Evolutionary conservation across 805 yeast genomes (phyloP).

Genomic region (Candida coleopterorum): DNA sequence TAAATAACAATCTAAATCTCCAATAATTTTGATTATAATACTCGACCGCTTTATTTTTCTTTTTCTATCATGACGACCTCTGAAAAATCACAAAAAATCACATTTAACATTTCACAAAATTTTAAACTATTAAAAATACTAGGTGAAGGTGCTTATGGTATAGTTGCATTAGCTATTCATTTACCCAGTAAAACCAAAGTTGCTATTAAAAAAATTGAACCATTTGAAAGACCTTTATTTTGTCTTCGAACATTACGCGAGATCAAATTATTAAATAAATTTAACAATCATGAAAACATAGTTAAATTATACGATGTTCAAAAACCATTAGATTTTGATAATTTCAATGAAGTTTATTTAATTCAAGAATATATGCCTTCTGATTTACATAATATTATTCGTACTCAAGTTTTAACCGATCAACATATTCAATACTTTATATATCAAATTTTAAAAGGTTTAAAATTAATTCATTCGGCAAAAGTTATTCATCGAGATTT

Average conservation of each 20-base stretch:
- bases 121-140: conserved; percentile 56
- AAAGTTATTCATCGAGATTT: conserved; percentile 90
- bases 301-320: conserved; percentile 63
- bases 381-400: conserved; percentile 61
- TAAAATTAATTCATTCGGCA: conserved; percentile 90
- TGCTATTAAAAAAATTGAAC: conserved; percentile 74
- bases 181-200: conserved; percentile 57
- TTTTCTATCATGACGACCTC: neutral
- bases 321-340: conserved; percentile 53
- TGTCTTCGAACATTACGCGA: conserved; percentile 71
- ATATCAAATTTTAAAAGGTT: conserved; percentile 84
- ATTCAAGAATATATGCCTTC: conserved; percentile 78
- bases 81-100: conserved; percentile 14
- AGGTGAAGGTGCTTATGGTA: conserved; percentile 83
- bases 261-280: conserved; percentile 57
- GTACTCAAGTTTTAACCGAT: conserved; percentile 58
- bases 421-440: conserved; percentile 92
- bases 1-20: no score
- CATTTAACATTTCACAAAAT: conserved; percentile 60
- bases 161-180: conserved; percentile 67
- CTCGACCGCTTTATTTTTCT: no score
- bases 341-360: conserved; percentile 66
- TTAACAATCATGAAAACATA: conserved; percentile 66
- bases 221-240: conserved; percentile 60
- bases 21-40: no score